Conservation (phyloP, 805 yeast species). For the Candida boleticola region DNA sequence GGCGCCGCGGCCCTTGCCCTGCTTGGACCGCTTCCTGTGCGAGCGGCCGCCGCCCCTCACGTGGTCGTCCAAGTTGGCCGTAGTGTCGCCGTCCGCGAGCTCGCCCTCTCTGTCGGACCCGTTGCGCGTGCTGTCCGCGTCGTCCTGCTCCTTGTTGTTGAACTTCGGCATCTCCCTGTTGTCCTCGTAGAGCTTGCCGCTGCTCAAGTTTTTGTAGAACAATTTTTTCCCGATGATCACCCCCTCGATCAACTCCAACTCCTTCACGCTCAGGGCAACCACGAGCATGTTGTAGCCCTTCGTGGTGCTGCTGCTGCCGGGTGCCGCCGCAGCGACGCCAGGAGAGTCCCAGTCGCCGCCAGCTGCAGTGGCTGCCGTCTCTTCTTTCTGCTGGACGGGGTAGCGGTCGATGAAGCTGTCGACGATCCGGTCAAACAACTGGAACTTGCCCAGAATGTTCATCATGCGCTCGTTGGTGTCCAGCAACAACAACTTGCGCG, state of each 20-base stretch:
- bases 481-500: conserved; percentile 64
- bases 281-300: conserved; percentile 32
- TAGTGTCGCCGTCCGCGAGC: background rate
- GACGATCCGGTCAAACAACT: conserved; percentile 49
- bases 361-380: conserved; percentile 4
- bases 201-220: conserved; percentile 65
- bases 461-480: conserved; percentile 58
- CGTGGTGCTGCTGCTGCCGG: too few species aligned
- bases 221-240: conserved; percentile 69
- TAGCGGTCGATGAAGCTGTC: conserved; percentile 29
- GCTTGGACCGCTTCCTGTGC: background rate
- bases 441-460: conserved; percentile 58
- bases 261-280: conserved; percentile 62
- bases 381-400: too few species aligned
- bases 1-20: background rate
- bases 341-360: conserved; percentile 9
- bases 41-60: background rate
- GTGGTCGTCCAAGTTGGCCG: background rate
- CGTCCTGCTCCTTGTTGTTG: background rate
- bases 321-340: too few species aligned
- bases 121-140: too few species aligned
- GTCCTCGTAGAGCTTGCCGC: conserved; percentile 54
- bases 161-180: conserved; percentile 18
- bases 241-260: conserved; percentile 76
- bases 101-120: background rate